These are phyloP conservation scores for Trypanosomatidae sp. DNA, from an alignment of 208 protist species.

Conservation along the genomic window DNA sequence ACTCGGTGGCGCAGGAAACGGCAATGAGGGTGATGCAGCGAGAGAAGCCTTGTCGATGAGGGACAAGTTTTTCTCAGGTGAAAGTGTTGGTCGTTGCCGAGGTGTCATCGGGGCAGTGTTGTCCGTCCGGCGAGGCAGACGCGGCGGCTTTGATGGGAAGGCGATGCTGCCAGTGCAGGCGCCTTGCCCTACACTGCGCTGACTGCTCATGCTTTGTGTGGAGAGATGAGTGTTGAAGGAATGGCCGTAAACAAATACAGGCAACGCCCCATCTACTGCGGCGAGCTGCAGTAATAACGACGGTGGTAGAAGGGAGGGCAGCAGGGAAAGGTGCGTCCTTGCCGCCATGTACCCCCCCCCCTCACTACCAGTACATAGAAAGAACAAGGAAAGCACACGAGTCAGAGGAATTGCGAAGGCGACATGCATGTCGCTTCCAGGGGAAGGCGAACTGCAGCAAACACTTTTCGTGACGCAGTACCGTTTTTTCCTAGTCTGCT, in stretches of 20 bases:
- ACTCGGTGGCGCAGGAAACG: not conserved
- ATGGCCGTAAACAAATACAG: not conserved
- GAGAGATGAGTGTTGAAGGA: not conserved
- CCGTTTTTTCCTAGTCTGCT: not conserved
- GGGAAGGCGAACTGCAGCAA: not conserved
- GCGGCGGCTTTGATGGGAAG: not conserved
- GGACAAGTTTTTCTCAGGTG: not conserved
- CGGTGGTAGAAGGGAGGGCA: not conserved
- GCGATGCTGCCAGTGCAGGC: not conserved
- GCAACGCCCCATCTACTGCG: not conserved
- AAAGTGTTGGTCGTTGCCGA: not conserved
- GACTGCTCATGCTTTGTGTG: not conserved
- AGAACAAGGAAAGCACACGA: not conserved
- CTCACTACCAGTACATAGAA: not conserved
- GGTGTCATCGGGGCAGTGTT: not conserved
- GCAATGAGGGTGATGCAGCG: not conserved
- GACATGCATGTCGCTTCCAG: no score
- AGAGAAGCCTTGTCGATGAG: no score
- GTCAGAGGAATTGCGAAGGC: not conserved
- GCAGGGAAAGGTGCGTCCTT: not conserved
- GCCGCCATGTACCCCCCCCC: not conserved
- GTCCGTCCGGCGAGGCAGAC: not conserved
- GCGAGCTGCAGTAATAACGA: not conserved
- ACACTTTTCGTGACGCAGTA: not conserved
- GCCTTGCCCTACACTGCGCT: not conserved